Evolutionary conservation across 441 rosid genomes (phyloP), one percentile per base, ranked within the genome.

Genomic region (Corymbia calophylla): DNA sequence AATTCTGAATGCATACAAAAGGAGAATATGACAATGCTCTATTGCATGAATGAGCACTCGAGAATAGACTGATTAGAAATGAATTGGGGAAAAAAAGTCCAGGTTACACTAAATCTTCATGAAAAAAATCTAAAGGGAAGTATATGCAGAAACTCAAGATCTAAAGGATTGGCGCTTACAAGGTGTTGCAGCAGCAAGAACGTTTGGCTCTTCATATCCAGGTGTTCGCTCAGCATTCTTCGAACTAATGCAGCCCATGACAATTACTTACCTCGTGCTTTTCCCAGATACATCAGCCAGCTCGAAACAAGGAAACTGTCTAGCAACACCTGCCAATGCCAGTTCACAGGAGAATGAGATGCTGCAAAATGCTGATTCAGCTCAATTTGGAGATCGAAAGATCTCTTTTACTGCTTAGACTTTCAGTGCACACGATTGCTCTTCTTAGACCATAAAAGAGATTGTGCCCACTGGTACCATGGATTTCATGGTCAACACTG

Each of bases 141-240:
- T 32, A 70, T 32, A 18, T 70, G 81, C n/a, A 23, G n/a, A 77
- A 44, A 77, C n/a, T 44, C 12, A 77, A 77, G 17, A 44, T 77
- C 17, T 77, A 44, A 77, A 23, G 17, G 4, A 77, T 77, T 12
- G n/a, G 51, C 10, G 8, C 97, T 94, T 82, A 96, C 97, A 96
- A 84, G 95, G 94, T 90, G 98, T 96, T 94, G 93, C 96, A 58
- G 97, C 93, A 84, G 98, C 96, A 91, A 96, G 98, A 92, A 94
- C 91, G 2, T 91, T 89, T 21, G 97, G 97, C 89, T 96, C 93
- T 89, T 95, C 98, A 25, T 95, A 95, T 35, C 98, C 97, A 3
- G 93, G 95, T n/a, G 90, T 66, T 44, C 6, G 39, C 88, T 88
- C 92, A 31, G 87, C 58, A 81, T 51, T 91, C 95, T 94, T 95